A percentile compares a stretch with the other conserved stretches of the same genome.
Conservation (phyloP, 352 stramenopile genomes). For the Globisporangium recalcitrans region DNA sequence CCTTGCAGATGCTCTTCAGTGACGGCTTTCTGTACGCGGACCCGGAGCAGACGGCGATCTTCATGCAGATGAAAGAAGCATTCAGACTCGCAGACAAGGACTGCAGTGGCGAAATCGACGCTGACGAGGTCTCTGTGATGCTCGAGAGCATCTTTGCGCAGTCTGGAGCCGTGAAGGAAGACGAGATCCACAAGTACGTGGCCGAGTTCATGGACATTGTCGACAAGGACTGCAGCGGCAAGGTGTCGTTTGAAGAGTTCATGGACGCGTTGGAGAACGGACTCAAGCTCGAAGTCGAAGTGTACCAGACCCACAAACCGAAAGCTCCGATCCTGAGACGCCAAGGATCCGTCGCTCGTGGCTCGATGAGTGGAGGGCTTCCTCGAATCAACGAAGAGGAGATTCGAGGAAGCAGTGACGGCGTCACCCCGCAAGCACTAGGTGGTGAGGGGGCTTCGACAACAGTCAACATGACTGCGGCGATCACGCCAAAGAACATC, state of each 20-base stretch:
- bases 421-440: constrained; percentile 17
- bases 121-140: constrained; percentile 71
- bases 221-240: constrained; percentile 57
- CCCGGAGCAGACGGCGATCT: constrained; percentile 73
- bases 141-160: constrained; percentile 75
- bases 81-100: constrained; percentile 77
- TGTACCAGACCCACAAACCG: constrained; percentile 44
- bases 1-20: constrained; percentile 65
- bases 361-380: constrained; percentile 19
- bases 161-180: constrained; percentile 64
- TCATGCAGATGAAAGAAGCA: constrained; percentile 87
- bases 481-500: constrained; percentile 28
- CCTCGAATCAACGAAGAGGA: constrained; percentile 40
- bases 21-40: constrained; percentile 74
- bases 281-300: constrained; percentile 72
- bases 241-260: constrained; percentile 79
- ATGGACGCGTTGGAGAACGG: constrained; percentile 71
- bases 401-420: constrained; percentile 10
- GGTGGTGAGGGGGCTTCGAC: background rate
- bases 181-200: constrained; percentile 68
- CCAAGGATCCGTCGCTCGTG: constrained; percentile 12
- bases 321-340: constrained; percentile 18
- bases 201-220: constrained; percentile 71
- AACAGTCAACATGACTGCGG: constrained; percentile 1
- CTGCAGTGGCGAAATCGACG: constrained; percentile 76